Conservation (phyloP, 345 rosid species). For the Aquilaria sinensis region DNA sequence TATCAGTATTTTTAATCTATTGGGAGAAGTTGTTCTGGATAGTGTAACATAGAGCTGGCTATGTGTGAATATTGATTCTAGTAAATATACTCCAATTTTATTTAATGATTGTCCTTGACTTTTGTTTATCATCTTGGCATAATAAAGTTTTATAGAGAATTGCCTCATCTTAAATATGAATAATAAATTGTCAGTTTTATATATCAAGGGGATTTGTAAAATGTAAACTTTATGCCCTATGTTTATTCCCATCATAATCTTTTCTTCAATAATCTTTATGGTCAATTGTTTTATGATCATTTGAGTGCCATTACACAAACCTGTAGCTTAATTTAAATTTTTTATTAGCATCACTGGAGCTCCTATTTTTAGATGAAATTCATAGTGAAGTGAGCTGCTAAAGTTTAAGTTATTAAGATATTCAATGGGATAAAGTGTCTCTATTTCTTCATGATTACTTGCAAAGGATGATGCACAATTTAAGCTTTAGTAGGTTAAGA, state of each 20-base stretch:
- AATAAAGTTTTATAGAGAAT: neutral
- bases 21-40: neutral
- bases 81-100: neutral
- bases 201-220: too few relatives aligned
- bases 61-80: neutral
- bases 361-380: neutral
- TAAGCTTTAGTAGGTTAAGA: too few relatives aligned
- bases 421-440: too few relatives aligned
- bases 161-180: neutral
- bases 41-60: neutral
- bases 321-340: neutral
- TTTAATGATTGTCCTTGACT: too few relatives aligned
- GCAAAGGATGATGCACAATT: too few relatives aligned
- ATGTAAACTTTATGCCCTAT: too few relatives aligned
- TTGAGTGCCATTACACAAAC: neutral
- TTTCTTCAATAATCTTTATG: neutral
- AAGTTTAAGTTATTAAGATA: neutral
- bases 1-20: too few relatives aligned
- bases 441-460: too few relatives aligned
- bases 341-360: neutral
- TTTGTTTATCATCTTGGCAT: too few relatives aligned
- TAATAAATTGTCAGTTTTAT: too few relatives aligned
- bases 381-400: neutral
- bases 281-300: neutral
- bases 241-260: neutral